Conservation (phyloP, 2,329 filamentous ascomycete genomes). For the Camillea tinctor region DNA sequence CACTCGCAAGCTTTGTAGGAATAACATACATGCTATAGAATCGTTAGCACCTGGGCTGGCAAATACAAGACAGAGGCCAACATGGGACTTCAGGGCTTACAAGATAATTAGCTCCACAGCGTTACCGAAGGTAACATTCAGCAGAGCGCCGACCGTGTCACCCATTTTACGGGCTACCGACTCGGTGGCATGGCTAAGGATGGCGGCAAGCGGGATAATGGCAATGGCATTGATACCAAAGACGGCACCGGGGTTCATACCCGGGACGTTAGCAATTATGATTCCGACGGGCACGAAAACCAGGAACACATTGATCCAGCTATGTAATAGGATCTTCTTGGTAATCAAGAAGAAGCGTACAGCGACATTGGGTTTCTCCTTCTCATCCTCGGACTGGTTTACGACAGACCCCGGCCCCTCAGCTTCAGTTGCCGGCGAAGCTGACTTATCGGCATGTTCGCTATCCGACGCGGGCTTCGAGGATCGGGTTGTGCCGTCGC, state of each 20-base stretch:
- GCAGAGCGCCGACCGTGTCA: slow-evolving; percentile 68
- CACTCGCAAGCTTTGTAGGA: neutral
- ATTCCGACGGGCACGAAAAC: slow-evolving; percentile 80
- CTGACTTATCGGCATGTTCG: slow-evolving; percentile 35
- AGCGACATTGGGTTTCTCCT: slow-evolving; percentile 32
- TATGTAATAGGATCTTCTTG: slow-evolving; percentile 64
- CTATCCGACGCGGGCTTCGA: slow-evolving; percentile 24
- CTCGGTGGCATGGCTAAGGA: slow-evolving; percentile 73
- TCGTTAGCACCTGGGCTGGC: slow-evolving; percentile 16
- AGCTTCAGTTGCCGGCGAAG: slow-evolving; percentile 44
- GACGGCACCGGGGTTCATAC: slow-evolving; percentile 58
- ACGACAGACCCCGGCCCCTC: slow-evolving; percentile 58
- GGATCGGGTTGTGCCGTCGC: slow-evolving; percentile 26
- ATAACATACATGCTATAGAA: slow-evolving; percentile 25
- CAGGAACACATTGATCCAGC: slow-evolving; percentile 75
- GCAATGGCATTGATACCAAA: slow-evolving; percentile 76
- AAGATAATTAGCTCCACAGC: slow-evolving; percentile 80
- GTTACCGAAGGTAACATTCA: slow-evolving; percentile 78
- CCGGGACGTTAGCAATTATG: slow-evolving; percentile 53
- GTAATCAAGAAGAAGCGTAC: slow-evolving; percentile 48
- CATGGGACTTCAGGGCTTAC: slow-evolving; percentile 35
- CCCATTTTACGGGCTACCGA: slow-evolving; percentile 71
- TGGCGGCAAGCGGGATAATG: slow-evolving; percentile 70
- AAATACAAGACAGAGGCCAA: neutral
- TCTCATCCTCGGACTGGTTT: slow-evolving; percentile 33